These are phyloP conservation scores for Metschnikowia corniflorae DNA, from an alignment of 805 yeast species.

Conservation along the genomic window DNA sequence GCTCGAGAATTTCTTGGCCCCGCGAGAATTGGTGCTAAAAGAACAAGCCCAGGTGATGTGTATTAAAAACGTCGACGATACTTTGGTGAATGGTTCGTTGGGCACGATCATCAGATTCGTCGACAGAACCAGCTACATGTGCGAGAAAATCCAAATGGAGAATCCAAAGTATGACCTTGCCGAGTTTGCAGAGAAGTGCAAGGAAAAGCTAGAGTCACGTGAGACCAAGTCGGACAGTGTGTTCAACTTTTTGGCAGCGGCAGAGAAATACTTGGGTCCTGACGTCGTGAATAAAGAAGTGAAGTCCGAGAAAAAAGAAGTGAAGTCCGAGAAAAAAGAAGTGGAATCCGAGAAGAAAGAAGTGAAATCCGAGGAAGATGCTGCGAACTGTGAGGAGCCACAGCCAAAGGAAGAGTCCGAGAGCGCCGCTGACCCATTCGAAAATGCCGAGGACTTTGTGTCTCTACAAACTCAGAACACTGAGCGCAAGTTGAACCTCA, in stretches of 20 bases:
- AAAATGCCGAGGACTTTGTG: background rate
- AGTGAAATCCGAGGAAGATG: background rate
- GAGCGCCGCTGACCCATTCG: background rate
- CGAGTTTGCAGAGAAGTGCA: slow-evolving; percentile 16
- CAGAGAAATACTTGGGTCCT: background rate
- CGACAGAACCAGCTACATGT: slow-evolving; percentile 39
- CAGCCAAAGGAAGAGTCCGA: background rate
- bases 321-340: background rate
- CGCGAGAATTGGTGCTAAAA: slow-evolving; percentile 43
- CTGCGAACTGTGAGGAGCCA: background rate
- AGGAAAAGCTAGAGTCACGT: slow-evolving; percentile 1
- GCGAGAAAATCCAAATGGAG: slow-evolving; percentile 16
- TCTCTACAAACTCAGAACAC: slow-evolving; percentile 25
- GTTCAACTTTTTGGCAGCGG: slow-evolving; percentile 13
- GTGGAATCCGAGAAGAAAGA: background rate
- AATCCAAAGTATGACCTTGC: slow-evolving; percentile 19
- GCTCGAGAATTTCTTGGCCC: slow-evolving; percentile 18
- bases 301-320: background rate
- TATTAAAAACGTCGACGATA: slow-evolving; percentile 69
- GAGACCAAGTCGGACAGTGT: slow-evolving; percentile 11
- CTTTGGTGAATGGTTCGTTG: slow-evolving; percentile 85
- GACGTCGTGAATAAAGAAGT: background rate
- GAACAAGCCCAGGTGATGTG: slow-evolving; percentile 94
- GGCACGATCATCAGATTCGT: slow-evolving; percentile 69
- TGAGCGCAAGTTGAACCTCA: slow-evolving; percentile 45